Percentiles rank a stretch among this genome's conserved stretches.
Conservation (phyloP, 2,329 filamentous ascomycete species). For the Rachicladosporium sp. region DNA sequence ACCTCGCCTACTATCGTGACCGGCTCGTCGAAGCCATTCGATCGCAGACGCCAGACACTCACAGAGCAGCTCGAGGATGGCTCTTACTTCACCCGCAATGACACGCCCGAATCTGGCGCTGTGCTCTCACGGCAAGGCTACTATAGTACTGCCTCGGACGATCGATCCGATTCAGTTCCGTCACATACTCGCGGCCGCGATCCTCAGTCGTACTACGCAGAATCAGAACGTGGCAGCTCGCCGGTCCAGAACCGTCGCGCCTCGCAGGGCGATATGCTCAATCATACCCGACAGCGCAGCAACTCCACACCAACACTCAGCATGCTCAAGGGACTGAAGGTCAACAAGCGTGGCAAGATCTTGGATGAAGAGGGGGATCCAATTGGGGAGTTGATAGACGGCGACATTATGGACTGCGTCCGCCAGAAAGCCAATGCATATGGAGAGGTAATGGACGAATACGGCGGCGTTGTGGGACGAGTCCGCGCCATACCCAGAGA, state of each 20-base stretch:
- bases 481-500: slow-evolving; percentile 10
- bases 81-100: too few species aligned
- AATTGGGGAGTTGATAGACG: slow-evolving; percentile 36
- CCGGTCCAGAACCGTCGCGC: not conserved
- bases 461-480: slow-evolving; percentile 32
- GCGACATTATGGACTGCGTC: slow-evolving; percentile 31
- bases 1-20: too few species aligned
- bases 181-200: not conserved
- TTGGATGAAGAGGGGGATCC: slow-evolving; percentile 36
- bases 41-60: too few species aligned
- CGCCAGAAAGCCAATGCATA: slow-evolving; percentile 35
- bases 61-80: too few species aligned
- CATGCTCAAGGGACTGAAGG: slow-evolving; percentile 38
- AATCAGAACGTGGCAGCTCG: not conserved
- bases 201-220: slow-evolving; percentile 1
- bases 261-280: not conserved
- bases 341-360: slow-evolving; percentile 42
- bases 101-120: too few species aligned
- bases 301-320: slow-evolving; percentile 23
- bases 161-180: not conserved
- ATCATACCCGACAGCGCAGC: slow-evolving; percentile 5
- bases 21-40: too few species aligned
- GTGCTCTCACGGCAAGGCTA: too few species aligned
- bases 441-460: slow-evolving; percentile 36
- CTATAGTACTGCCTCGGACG: not conserved